These are phyloP conservation scores for Petrea volubilis DNA, from an alignment of 257 asterid genomes.

Conservation along the genomic window DNA sequence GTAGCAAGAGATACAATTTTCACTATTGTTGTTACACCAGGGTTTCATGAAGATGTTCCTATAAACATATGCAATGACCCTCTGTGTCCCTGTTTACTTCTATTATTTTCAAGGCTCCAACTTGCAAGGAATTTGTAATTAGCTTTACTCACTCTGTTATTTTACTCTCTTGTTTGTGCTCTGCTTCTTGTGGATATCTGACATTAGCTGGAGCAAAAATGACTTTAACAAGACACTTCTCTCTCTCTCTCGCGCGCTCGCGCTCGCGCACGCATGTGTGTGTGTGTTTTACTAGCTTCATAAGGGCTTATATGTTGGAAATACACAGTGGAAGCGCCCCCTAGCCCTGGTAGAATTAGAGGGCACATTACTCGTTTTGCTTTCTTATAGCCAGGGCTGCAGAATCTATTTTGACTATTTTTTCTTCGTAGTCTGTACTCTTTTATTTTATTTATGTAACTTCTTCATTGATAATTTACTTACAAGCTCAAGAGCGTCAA, in stretches of 20 bases:
- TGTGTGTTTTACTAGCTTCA: neutral
- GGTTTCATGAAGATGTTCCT: slow-evolving; percentile 1
- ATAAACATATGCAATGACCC: slow-evolving; percentile 18
- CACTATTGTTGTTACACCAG: slow-evolving; percentile 3
- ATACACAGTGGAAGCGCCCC: no score
- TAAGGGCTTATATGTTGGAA: neutral
- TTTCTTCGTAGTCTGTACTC: no score
- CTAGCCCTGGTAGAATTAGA: no score
- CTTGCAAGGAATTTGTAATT: slow-evolving; percentile 30
- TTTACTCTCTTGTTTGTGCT: neutral
- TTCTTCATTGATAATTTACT: no score
- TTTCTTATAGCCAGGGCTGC: no score
- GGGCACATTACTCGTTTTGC: no score
- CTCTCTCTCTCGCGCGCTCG: neutral
- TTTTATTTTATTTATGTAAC: no score
- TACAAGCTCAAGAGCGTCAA: no score
- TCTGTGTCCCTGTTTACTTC: neutral
- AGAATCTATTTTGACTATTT: no score
- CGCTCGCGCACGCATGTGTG: neutral
- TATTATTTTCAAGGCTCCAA: slow-evolving; percentile 19
- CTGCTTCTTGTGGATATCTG: neutral
- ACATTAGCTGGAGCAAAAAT: slow-evolving; percentile 3
- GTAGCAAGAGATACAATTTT: neutral
- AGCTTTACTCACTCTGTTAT: slow-evolving; percentile 5
- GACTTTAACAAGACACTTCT: slow-evolving; percentile 8